phyloP scores from a whole-genome alignment of 495 filamentous ascomycete genomes.

The Xylaria cubensis region DNA sequence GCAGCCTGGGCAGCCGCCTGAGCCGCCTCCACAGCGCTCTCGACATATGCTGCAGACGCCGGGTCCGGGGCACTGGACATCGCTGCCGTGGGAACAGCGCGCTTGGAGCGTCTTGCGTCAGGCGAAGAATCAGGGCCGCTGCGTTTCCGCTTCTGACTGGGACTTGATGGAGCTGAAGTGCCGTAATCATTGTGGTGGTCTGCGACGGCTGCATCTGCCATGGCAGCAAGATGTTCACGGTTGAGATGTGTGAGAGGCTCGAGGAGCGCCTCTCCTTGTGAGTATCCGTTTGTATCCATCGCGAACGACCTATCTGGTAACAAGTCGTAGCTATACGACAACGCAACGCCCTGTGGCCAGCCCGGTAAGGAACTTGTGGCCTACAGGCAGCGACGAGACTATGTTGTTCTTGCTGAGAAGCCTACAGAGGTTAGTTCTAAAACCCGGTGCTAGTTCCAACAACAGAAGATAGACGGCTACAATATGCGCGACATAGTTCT shows the following conservation, averaged over 20 bases:
- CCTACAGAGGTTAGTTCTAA: slow-evolving; percentile 20
- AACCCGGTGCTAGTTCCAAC: not conserved
- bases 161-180: slow-evolving; percentile 39
- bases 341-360: slow-evolving; percentile 33
- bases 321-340: slow-evolving; percentile 30
- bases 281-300: slow-evolving; percentile 44
- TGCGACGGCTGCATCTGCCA: slow-evolving; percentile 53
- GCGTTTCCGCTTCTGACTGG: slow-evolving; percentile 57
- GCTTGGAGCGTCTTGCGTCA: slow-evolving; percentile 53
- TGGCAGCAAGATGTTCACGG: slow-evolving; percentile 42
- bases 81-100: slow-evolving; percentile 47
- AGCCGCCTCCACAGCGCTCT: slow-evolving; percentile 54
- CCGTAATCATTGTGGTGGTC: slow-evolving; percentile 50
- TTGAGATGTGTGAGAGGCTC: slow-evolving; percentile 41
- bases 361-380: not conserved
- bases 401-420: slow-evolving; percentile 1
- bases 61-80: slow-evolving; percentile 46
- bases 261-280: slow-evolving; percentile 41
- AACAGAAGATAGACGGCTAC: not conserved
- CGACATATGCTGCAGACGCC: slow-evolving; percentile 49
- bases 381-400: not conserved
- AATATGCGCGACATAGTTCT: not conserved
- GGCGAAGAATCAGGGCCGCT: slow-evolving; percentile 49
- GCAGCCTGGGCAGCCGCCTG: slow-evolving; percentile 51
- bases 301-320: slow-evolving; percentile 27